These are phyloP conservation scores for Eleusine indica DNA, from an alignment of 176 grass and related monocot species.

Conservation along the genomic window DNA sequence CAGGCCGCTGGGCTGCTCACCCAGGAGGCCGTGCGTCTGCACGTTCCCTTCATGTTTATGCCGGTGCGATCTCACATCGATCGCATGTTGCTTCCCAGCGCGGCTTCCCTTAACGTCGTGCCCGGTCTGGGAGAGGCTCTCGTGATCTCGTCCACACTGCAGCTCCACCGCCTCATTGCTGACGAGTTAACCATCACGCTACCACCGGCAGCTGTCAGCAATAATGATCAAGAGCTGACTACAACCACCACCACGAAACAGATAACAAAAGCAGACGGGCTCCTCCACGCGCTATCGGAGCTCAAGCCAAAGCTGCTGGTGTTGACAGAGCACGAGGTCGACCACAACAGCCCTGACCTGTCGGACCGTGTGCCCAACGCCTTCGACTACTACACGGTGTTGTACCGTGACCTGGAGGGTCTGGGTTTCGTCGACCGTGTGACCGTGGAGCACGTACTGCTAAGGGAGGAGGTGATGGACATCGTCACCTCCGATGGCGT, in stretches of 20 bases:
- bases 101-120: conserved; percentile 25
- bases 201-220: neutral
- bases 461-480: conserved; percentile 62
- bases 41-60: neutral
- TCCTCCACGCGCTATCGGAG: conserved; percentile 42
- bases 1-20: neutral
- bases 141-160: conserved; percentile 38
- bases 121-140: conserved; percentile 21
- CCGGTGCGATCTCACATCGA: neutral
- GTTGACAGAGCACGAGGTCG: conserved; percentile 67
- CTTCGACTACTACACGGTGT: conserved; percentile 52
- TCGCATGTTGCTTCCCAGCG: neutral
- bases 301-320: conserved; percentile 61
- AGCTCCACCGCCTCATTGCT: conserved; percentile 42
- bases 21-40: conserved; percentile 14
- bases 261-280: conserved; percentile 32
- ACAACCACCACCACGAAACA: too few species aligned
- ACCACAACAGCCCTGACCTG: conserved; percentile 53
- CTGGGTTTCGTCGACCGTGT: too few species aligned
- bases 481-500: conserved; percentile 47
- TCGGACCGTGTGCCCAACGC: conserved; percentile 38
- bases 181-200: neutral
- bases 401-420: conserved; percentile 48
- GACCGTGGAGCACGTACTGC: neutral
- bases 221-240: too few species aligned